phyloP scores from a whole-genome alignment of 768 basidiomycete species.

The Trametes cinnabarina region DNA sequence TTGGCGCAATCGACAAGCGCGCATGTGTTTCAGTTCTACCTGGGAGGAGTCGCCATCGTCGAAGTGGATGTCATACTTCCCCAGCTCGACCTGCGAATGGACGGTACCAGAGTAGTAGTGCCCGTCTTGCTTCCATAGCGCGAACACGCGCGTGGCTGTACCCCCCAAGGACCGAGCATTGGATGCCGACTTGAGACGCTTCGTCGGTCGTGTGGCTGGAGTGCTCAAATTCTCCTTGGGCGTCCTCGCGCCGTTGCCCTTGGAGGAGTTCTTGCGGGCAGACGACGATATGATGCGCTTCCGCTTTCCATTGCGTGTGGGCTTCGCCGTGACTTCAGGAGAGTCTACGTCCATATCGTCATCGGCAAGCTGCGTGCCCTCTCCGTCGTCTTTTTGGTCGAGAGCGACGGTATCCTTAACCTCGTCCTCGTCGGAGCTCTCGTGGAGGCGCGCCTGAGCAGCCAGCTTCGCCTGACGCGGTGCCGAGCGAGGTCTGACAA shows the following conservation, averaged over 20 bases:
- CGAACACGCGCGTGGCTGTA: constrained; percentile 61
- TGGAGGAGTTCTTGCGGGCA: constrained; percentile 26
- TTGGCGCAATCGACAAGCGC: constrained; percentile 45
- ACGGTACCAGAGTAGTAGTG: constrained; percentile 64
- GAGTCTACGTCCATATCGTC: constrained; percentile 22
- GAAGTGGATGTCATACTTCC: constrained; percentile 54
- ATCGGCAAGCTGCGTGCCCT: constrained; percentile 28
- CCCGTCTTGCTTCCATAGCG: constrained; percentile 59
- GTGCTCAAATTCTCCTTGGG: constrained; percentile 11
- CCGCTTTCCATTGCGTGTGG: constrained; percentile 39
- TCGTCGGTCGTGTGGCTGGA: constrained; percentile 13
- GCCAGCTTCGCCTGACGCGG: constrained; percentile 12
- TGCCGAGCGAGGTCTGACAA: background rate
- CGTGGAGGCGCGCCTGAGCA: constrained; percentile 1
- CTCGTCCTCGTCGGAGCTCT: constrained; percentile 31
- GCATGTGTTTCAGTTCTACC: constrained; percentile 35
- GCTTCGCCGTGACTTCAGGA: constrained; percentile 39
- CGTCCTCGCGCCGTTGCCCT: constrained; percentile 6
- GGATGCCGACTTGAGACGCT: constrained; percentile 22
- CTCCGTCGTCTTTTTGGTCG: constrained; percentile 38
- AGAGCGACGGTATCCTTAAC: constrained; percentile 37
- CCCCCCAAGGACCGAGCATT: background rate
- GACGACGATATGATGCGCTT: constrained; percentile 21
- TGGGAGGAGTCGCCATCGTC: constrained; percentile 58
- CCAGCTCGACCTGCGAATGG: constrained; percentile 33